Base-by-base conservation (phyloP, 371 early-diverging fungal species). In the Mortierella sp. region DNA sequence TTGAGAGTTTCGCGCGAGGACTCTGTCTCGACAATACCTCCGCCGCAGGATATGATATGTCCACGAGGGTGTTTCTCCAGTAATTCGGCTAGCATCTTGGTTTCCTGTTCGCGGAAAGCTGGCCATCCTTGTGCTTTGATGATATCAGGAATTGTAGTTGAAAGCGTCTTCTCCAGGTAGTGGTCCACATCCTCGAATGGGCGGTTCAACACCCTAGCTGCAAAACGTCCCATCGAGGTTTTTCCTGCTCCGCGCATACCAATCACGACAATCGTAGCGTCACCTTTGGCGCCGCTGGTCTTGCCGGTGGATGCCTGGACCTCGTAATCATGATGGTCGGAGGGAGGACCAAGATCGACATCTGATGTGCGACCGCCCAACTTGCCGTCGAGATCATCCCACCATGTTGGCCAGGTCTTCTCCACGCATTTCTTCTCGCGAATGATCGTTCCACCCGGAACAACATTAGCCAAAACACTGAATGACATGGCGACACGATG, bases 171-270 rank as follows among this genome's bases (percentile, higher is more conserved):
- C 81, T 95, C 96, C 61, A 97, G 83, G 65, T 94, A 86, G 3
- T 86, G 86, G 79, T 98, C 98, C 60, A 96, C 86, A 76, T 98
- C 98, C 13, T 97, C 79, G 69, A 95, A 97, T 22, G 82, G 66
- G 12, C 90, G 90, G 3, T 86, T 82, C 24, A 97, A 79, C 0
- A 78, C 72, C 27, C 78, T 79, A 4, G 97, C 93, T 3, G 91
- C 91, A 27, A 88, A 82, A 28, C 81, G 84, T 19, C 97, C 96
- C 64, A 95, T 85, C 2, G 93, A 88, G 0, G 97, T 94, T 82
- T 98, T 98, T 47, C 98, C 98, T 2, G 90, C 96, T 19, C 98
- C 98, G 55, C 98, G 92, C 98, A 98, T 98, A 45, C 98, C 98
- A 62, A 97, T 91, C 24, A 98, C 80, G 34, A 34, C 34, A 7